phyloP scores from a whole-genome alignment of 176 grass and related monocot genomes.

The Pontederia crassipes region DNA sequence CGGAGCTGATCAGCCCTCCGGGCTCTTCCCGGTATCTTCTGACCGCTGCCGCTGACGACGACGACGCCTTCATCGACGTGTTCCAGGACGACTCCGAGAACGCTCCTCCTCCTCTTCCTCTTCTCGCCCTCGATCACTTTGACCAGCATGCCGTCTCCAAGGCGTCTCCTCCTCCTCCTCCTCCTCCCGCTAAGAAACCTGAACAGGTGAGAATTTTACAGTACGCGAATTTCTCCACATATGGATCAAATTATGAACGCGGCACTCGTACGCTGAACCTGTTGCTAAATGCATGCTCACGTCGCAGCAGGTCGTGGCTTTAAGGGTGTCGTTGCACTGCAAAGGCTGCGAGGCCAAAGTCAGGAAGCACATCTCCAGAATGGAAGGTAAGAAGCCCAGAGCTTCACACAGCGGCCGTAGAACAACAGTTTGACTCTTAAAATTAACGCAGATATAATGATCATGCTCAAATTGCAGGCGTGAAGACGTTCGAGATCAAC shows the following conservation, averaged over 20 bases:
- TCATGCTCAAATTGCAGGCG: conserved; percentile 19
- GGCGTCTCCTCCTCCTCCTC: no score
- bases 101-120: conserved; percentile 6
- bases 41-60: background rate
- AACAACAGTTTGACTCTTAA: no score
- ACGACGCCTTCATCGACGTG: conserved; percentile 5
- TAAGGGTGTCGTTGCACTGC: conserved; percentile 4
- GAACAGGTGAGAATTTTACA: no score
- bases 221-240: no score
- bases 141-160: background rate
- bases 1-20: conserved; percentile 33
- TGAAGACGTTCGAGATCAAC: conserved; percentile 68
- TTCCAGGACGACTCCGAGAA: conserved; percentile 23
- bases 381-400: background rate
- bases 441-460: no score
- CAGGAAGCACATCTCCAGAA: background rate
- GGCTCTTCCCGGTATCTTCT: conserved; percentile 41
- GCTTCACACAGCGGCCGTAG: no score
- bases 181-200: no score
- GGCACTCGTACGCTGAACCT: no score
- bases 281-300: background rate
- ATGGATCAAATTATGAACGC: no score
- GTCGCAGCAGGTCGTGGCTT: background rate
- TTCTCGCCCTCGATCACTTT: conserved; percentile 8
- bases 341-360: background rate